These are phyloP conservation scores for Begonia masoniana DNA, from an alignment of 306 rosid species.

Conservation along the genomic window DNA sequence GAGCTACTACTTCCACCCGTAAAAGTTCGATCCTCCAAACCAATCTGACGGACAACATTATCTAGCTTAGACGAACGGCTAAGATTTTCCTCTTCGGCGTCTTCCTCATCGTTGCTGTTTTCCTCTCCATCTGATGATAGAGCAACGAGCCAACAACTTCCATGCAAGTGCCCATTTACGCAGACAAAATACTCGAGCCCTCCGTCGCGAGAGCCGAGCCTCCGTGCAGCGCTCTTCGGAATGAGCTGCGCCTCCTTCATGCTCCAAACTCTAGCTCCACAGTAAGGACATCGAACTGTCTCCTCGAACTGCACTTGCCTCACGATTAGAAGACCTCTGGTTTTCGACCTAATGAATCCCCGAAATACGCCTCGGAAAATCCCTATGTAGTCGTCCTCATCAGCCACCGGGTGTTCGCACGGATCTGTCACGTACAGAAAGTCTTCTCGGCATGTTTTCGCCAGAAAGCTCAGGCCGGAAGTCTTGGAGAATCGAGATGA, in stretches of 20 bases:
- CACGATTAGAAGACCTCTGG: slow-evolving; percentile 33
- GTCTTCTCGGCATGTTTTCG: slow-evolving; percentile 30
- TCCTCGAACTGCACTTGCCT: slow-evolving; percentile 31
- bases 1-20: slow-evolving; percentile 13
- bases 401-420: slow-evolving; percentile 43
- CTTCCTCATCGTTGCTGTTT: not conserved
- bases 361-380: slow-evolving; percentile 43
- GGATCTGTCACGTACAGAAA: slow-evolving; percentile 47
- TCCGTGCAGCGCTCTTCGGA: slow-evolving; percentile 45
- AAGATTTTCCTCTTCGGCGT: slow-evolving; percentile 1
- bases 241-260: slow-evolving; percentile 48
- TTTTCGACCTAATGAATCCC: slow-evolving; percentile 34
- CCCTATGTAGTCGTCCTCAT: slow-evolving; percentile 36
- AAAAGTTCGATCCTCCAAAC: slow-evolving; percentile 10
- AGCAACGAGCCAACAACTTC: slow-evolving; percentile 49
- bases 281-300: slow-evolving; percentile 33
- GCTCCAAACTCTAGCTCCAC: slow-evolving; percentile 53
- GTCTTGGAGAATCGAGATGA: slow-evolving; percentile 48
- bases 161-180: slow-evolving; percentile 46
- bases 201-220: slow-evolving; percentile 49
- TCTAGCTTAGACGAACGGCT: not conserved
- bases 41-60: slow-evolving; percentile 4
- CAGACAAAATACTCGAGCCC: slow-evolving; percentile 50
- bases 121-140: slow-evolving; percentile 33
- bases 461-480: slow-evolving; percentile 46